These are phyloP conservation scores for Clarkia xantiana DNA, from an alignment of 345 rosid genomes.

Conservation along the genomic window DNA sequence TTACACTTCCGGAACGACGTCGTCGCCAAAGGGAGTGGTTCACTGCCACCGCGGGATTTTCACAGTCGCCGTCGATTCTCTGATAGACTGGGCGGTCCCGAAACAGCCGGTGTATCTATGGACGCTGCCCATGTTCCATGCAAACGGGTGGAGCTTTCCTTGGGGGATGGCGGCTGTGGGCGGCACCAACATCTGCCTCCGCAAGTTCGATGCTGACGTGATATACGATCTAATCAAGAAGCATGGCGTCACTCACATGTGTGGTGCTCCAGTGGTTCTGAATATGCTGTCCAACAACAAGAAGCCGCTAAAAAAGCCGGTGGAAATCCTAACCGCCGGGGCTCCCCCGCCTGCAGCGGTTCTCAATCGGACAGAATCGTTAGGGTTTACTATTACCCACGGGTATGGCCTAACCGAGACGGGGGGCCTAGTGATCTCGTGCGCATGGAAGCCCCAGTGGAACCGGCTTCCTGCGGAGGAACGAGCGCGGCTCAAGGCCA, in stretches of 20 bases:
- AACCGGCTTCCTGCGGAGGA: constrained; percentile 1
- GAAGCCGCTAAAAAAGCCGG: constrained; percentile 5
- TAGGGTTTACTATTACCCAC: constrained; percentile 4
- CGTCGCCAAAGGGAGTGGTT: constrained; percentile 80
- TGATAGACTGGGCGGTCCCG: constrained; percentile 44
- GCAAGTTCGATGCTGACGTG: constrained; percentile 38
- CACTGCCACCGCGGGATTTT: constrained; percentile 64
- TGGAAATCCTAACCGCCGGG: constrained; percentile 4
- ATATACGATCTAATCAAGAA: constrained; percentile 34
- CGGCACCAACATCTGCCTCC: constrained; percentile 59
- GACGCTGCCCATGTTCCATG: constrained; percentile 86
- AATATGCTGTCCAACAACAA: constrained; percentile 42
- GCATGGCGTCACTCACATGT: constrained; percentile 70
- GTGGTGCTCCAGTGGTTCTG: constrained; percentile 80
- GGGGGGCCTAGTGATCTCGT: background rate
- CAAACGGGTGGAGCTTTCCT: constrained; percentile 64
- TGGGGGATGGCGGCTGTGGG: constrained; percentile 88
- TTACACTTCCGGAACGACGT: constrained; percentile 83
- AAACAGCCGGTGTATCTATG: constrained; percentile 63
- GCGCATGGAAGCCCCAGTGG: constrained; percentile 8
- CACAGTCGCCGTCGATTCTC: constrained; percentile 29
- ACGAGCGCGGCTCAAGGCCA: constrained; percentile 3
- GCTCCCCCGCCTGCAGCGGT: constrained; percentile 6
- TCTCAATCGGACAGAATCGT: constrained; percentile 2
- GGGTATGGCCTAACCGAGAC: constrained; percentile 6